Evolutionary conservation across 2,329 filamentous ascomycete genomes (phyloP), one percentile per base, ranked within the genome.

Genomic region (Neopestalotiopsis sp.): DNA sequence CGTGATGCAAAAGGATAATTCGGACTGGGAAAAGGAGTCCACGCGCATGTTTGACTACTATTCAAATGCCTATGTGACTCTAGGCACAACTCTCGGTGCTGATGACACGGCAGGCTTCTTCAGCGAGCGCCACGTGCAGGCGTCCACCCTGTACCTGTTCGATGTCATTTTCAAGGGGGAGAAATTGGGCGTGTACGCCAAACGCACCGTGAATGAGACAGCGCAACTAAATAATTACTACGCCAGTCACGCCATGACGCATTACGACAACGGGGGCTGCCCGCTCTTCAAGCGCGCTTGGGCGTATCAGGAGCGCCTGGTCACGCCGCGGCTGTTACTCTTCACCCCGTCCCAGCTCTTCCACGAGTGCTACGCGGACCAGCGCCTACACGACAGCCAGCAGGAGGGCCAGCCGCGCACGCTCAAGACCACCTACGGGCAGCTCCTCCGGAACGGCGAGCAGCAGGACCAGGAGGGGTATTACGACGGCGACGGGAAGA

Each of bases 1-100:
- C 56, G 68, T 71, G 12, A 65, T 69, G 38, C 70, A 69, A 34
- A 62, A 67, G 14, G 68, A 71, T 57, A 17, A 20, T 9, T 45
- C 17, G 1, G 70, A 71, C 28, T 71, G 70, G 70, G 45, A 66
- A 6, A 13, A 17, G 1, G 70, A 71, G 56, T 40, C 45, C 17
- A 52, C 9, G n/a, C 45, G 45, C 45, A 52, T 52, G 45, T 52
- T 52, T 20, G 45, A 52, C 4, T 52, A 52, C 45, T 52, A n/a
- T 20, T 52, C 45, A 20, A 52, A 52, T 20, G 45, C 45, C 17
- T 4, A 52, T 17, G 45, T 52, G 17, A 52, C 45, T 7, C 45
- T 52, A 2, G 45, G 45, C 4, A 7, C 45, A 1, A 52, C n/a
- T 6, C 9, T 52, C 0, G 17, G 17, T 2, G 45, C 5, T 17